Conservation (phyloP, 2,329 filamentous ascomycete species). For the Dothideomycetes sp. region DNA sequence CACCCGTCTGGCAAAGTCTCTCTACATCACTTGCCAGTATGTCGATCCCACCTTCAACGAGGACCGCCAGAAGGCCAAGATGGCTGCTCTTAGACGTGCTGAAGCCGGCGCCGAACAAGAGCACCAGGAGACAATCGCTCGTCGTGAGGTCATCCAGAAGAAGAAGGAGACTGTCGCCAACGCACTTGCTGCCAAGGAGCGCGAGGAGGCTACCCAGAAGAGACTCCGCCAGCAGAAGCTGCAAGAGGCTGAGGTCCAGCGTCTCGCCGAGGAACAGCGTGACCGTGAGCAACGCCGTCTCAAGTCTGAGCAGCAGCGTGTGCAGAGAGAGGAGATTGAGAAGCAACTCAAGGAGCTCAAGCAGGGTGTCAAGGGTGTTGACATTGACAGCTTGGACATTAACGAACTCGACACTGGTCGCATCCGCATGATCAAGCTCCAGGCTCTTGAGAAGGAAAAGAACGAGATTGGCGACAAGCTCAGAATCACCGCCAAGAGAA, state of each 20-base stretch:
- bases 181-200: conserved; percentile 76
- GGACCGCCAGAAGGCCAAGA: conserved; percentile 65
- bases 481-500: conserved; percentile 83
- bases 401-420: conserved; percentile 49
- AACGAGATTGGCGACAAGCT: conserved; percentile 87
- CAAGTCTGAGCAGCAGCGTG: conserved; percentile 73
- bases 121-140: conserved; percentile 71
- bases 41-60: conserved; percentile 85
- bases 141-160: conserved; percentile 87
- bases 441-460: conserved; percentile 95
- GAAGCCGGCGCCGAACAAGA: conserved; percentile 85
- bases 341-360: conserved; percentile 94
- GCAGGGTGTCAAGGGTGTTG: conserved; percentile 72
- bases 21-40: conserved; percentile 91
- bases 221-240: conserved; percentile 76
- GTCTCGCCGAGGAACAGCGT: conserved; percentile 83
- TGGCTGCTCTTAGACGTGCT: conserved; percentile 69
- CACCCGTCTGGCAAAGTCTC: conserved; percentile 77
- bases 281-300: conserved; percentile 80
- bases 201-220: conserved; percentile 84
- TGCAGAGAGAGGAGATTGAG: conserved; percentile 47
- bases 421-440: conserved; percentile 87
- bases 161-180: conserved; percentile 94
- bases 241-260: conserved; percentile 79
- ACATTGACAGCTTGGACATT: conserved; percentile 78